Base-by-base conservation (phyloP, 2,329 filamentous ascomycete species). In the Cordyceps sp. region DNA sequence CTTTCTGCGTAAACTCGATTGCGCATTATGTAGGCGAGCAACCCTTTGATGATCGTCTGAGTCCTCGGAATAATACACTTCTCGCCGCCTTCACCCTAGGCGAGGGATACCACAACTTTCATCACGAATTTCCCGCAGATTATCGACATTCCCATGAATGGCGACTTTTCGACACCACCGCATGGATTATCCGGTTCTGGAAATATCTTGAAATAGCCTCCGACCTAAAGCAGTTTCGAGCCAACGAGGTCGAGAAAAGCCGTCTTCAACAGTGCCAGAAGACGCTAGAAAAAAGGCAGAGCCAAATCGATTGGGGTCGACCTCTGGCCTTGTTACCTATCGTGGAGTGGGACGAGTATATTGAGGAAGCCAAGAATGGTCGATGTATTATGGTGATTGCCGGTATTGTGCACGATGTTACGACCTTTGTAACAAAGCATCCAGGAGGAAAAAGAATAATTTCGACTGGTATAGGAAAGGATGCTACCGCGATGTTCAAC, bases 231-330 rank as follows among this genome's bases (percentile, higher is more conserved):
- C 73, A 86, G 58, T 93, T 93, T 73, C 80, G 81, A 45, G 62
- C 73, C 59, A 93, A 93, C 57, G 84, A 92, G 55, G 92, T 93
- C 42, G 83, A 92, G 58, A 90, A 90, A 70, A 83, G 83, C 42
- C 79, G 82, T 49, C 67, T 90, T 21, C 83, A 92, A 63, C 83
- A 90, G 61, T 60, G 77, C 41, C 83, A 90, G 68, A 90, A 90
- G 79, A 90, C 90, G 69, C 73, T 92, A 37, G 83, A 90, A 57
- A 79, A 85, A 62, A 81, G 82, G 70, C 81, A 83, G 48, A 57
- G 78, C 42, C 73, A 64, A 39, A 77, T 92, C 37, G 80, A 92
- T 62, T 92, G 83, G 83, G 83, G 83, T 54, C 71, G 77, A 42
- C 82, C 83, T 37, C 71, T 92, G 19, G 82, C 90, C 55, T 77